Conservation (phyloP, 2,329 filamentous ascomycete species). For the Penicillium sp. region DNA sequence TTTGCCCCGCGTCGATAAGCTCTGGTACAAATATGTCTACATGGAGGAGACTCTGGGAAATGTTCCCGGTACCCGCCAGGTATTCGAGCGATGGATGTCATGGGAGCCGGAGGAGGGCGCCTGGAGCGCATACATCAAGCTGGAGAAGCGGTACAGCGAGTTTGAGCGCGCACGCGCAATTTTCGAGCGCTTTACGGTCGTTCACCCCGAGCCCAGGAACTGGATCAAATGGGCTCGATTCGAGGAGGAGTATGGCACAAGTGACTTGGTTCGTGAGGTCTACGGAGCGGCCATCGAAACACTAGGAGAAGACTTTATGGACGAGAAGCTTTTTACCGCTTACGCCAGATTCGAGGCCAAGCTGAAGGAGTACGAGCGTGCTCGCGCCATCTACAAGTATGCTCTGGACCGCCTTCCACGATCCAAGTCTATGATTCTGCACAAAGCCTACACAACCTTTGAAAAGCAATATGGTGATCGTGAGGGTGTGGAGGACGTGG, state of each 20-base stretch:
- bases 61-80: slow-evolving; percentile 84
- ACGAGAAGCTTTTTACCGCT: slow-evolving; percentile 91
- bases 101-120: slow-evolving; percentile 97
- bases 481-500: slow-evolving; percentile 92
- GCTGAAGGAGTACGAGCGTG: slow-evolving; percentile 91
- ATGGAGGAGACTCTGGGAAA: slow-evolving; percentile 98
- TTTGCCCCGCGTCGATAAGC: slow-evolving; percentile 85
- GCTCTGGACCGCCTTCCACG: slow-evolving; percentile 88
- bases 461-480: slow-evolving; percentile 96
- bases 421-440: slow-evolving; percentile 78
- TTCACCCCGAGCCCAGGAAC: slow-evolving; percentile 91
- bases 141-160: slow-evolving; percentile 94
- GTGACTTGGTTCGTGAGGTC: slow-evolving; percentile 86
- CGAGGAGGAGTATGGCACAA: slow-evolving; percentile 92
- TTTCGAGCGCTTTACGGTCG: slow-evolving; percentile 84
- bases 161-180: slow-evolving; percentile 87
- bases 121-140: slow-evolving; percentile 94
- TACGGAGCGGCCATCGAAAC: slow-evolving; percentile 87
- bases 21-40: slow-evolving; percentile 99
- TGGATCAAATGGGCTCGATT: slow-evolving; percentile 99
- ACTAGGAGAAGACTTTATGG: slow-evolving; percentile 90
- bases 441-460: slow-evolving; percentile 95
- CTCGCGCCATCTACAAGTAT: slow-evolving; percentile 94
- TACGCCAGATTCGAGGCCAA: slow-evolving; percentile 96
- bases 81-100: slow-evolving; percentile 97